These are phyloP conservation scores for Mucor saturninus DNA, from an alignment of 371 early-diverging fungal species.

Conservation along the genomic window DNA sequence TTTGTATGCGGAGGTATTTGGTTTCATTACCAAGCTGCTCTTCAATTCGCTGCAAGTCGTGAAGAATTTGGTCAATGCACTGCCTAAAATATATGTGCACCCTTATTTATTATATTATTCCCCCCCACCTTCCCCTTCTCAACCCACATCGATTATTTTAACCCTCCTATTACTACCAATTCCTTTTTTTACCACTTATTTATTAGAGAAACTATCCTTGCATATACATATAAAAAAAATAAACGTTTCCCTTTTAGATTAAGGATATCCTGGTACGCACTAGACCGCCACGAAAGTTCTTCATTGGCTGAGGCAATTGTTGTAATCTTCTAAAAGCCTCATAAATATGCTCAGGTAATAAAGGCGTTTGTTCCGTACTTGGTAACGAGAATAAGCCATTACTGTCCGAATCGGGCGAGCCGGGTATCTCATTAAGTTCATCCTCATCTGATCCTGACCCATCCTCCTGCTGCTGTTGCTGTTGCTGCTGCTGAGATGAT, in stretches of 20 bases:
- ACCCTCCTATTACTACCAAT: background rate
- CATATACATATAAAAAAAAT: background rate
- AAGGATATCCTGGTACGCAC: slow-evolving; percentile 76
- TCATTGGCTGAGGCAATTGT: slow-evolving; percentile 70
- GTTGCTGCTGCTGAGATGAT: background rate
- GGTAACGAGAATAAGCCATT: slow-evolving; percentile 78
- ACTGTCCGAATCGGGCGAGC: slow-evolving; percentile 36
- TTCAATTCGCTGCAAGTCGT: slow-evolving; percentile 50
- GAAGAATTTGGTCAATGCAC: slow-evolving; percentile 42
- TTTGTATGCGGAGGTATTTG: slow-evolving; percentile 74
- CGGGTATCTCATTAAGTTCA: slow-evolving; percentile 29
- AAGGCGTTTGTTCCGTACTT: slow-evolving; percentile 77
- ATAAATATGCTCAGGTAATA: slow-evolving; percentile 85
- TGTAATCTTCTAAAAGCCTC: slow-evolving; percentile 90
- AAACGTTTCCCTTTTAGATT: slow-evolving; percentile 48
- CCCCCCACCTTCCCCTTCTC: background rate
- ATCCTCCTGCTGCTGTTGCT: background rate
- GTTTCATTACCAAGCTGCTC: slow-evolving; percentile 67
- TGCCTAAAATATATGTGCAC: background rate
- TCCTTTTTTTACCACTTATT: background rate
- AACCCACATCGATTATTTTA: background rate
- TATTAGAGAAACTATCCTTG: background rate
- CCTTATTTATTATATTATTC: slow-evolving; percentile 12
- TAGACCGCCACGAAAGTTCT: slow-evolving; percentile 81
- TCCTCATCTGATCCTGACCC: slow-evolving; percentile 3